phyloP scores from a whole-genome alignment of 1,284 basidiomycete species.

The Malassezia nana region DNA sequence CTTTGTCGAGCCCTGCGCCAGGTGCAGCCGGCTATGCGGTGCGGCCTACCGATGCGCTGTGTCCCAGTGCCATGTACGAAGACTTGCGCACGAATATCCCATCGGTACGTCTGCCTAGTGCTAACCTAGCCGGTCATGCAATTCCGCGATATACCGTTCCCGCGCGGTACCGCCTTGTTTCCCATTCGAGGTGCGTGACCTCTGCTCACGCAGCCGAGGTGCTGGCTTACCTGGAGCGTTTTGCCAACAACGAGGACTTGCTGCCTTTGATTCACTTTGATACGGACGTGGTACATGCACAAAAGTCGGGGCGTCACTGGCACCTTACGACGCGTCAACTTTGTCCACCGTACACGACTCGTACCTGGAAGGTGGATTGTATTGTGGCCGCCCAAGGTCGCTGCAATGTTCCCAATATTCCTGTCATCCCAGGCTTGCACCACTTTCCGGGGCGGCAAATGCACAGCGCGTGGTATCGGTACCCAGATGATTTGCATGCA shows the following conservation, averaged over 20 bases:
- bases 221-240: conserved; percentile 49
- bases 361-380: conserved; percentile 21
- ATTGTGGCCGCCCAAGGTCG: conserved; percentile 51
- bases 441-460: conserved; percentile 49
- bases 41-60: conserved; percentile 5
- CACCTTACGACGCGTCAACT: conserved; percentile 6
- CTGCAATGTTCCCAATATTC: conserved; percentile 52
- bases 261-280: conserved; percentile 43
- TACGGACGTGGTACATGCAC: conserved; percentile 46
- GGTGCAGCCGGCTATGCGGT: conserved; percentile 6
- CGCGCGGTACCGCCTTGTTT: conserved; percentile 14
- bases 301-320: conserved; percentile 3
- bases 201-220: conserved; percentile 21
- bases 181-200: conserved; percentile 17
- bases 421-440: conserved; percentile 49
- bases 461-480: conserved; percentile 52
- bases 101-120: conserved; percentile 1
- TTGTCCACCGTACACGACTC: neutral
- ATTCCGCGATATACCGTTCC: conserved; percentile 41
- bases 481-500: conserved; percentile 34
- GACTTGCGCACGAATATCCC: conserved; percentile 45
- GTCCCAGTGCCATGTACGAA: conserved; percentile 39
- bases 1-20: conserved; percentile 16
- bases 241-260: conserved; percentile 26
- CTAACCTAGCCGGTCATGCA: conserved; percentile 39